Percentiles rank a stretch among this genome's conserved stretches.
These are phyloP conservation scores for Ophiostoma australiae DNA, from an alignment of 2,329 filamentous ascomycete species.

Conservation along the genomic window DNA sequence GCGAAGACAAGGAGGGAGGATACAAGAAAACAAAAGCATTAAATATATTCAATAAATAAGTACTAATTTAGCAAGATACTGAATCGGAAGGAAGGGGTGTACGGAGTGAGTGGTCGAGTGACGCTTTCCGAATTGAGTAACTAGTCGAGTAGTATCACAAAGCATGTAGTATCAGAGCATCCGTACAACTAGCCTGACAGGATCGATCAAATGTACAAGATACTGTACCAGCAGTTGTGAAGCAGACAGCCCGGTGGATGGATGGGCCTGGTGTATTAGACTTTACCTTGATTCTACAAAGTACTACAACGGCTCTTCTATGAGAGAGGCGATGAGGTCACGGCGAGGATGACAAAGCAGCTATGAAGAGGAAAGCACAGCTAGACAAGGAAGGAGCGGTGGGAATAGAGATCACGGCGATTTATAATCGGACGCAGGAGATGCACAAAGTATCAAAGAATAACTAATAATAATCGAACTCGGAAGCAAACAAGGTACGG, in stretches of 20 bases:
- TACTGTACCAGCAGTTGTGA: background rate
- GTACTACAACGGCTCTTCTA: background rate
- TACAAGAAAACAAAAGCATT: background rate
- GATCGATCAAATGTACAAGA: background rate
- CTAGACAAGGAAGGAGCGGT: background rate
- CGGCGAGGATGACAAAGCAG: background rate
- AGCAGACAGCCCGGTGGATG: background rate
- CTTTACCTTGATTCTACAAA: background rate
- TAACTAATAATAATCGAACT: background rate
- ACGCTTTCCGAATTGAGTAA: background rate
- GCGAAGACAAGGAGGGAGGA: background rate
- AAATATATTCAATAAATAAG: background rate
- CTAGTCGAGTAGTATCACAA: background rate
- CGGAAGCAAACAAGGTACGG: background rate
- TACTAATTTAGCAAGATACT: background rate
- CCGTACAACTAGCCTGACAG: background rate
- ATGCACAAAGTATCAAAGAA: background rate
- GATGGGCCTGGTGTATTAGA: background rate
- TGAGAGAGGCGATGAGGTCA: background rate
- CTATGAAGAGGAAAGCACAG: background rate
- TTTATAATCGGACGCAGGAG: background rate
- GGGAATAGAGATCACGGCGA: background rate
- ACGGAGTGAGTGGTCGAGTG: conserved; percentile 7
- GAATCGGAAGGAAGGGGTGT: conserved; percentile 7
- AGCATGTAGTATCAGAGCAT: background rate